phyloP scores from a whole-genome alignment of 176 grass and related monocot genomes.

The Aegilops umbellulata region DNA sequence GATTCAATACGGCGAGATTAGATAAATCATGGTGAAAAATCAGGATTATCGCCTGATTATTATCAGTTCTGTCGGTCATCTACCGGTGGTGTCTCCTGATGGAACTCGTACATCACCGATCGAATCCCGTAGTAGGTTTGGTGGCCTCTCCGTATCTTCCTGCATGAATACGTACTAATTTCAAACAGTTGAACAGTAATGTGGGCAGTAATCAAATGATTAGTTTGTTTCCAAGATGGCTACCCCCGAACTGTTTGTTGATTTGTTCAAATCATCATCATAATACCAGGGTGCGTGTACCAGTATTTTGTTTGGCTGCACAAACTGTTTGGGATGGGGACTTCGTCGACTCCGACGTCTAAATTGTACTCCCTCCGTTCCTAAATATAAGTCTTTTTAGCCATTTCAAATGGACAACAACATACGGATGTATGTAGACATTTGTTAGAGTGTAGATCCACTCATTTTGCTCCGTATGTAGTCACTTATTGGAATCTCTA shows the following conservation, averaged over 20 bases:
- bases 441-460: no score
- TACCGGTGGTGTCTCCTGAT: neutral
- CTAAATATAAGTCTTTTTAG: no score
- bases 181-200: neutral
- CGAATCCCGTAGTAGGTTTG: neutral
- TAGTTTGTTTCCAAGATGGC: slow-evolving; percentile 26
- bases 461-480: no score
- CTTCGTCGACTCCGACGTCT: slow-evolving; percentile 7
- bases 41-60: neutral
- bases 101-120: neutral
- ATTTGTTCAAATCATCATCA: slow-evolving; percentile 26
- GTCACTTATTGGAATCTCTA: no score
- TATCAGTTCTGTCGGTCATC: neutral
- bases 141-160: slow-evolving; percentile 23
- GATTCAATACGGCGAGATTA: neutral
- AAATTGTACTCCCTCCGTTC: no score
- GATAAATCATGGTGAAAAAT: neutral
- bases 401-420: no score
- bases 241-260: slow-evolving; percentile 29
- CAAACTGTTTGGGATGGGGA: slow-evolving; percentile 11
- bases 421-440: no score
- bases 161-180: neutral
- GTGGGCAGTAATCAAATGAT: neutral
- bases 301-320: slow-evolving; percentile 7
- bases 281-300: slow-evolving; percentile 1